Evolutionary conservation across 2,329 filamentous ascomycete species (phyloP), one percentile per base, ranked within the genome.

Genomic region (Septoria petroselini): DNA sequence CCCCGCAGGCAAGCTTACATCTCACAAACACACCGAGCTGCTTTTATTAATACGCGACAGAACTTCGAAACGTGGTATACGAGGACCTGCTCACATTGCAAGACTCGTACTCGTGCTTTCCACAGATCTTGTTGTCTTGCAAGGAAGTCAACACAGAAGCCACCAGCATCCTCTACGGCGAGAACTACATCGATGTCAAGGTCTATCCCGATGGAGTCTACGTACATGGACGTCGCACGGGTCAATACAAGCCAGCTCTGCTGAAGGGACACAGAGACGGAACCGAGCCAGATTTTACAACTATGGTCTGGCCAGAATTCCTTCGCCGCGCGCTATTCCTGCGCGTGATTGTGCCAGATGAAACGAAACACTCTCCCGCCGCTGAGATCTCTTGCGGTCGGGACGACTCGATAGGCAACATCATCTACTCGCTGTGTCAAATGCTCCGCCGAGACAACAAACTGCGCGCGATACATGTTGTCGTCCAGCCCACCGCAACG

Each of bases 141-240:
- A 65, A 60, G 15, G 65, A 65, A 21, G 65, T 71, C 50, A 59
- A 71, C 55, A 29, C 59, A 14, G 73, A 76, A 65, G 71, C 70
- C 1, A 59, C 59, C 0, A 61, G 65, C 18, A 64, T 77, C 2
- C 65, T 77, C 5, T 78, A 77, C 57, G 66, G 68, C 6, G 57
- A 58, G n/a, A 74, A 76, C 60, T 67, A 68, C 18, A 77, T 77
- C 65, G 66, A 73, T 41, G 73, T 75, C 1, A 72, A 77, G 53
- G 37, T 57, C 17, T 25, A 23, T 7, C 30, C 31, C 12, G 30
- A 54, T 31, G 51, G 48, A 3, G 42, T 57, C 7, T 48, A 31
- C 35, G 41, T 44, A 34, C 51, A 53, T 38, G 54, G 51, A 23
- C 30, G 31, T 12, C 31, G 27, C 21, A 52, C 41, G 14, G 48